Base-by-base conservation (phyloP, 345 rosid genomes). In the Combretum micranthum region DNA sequence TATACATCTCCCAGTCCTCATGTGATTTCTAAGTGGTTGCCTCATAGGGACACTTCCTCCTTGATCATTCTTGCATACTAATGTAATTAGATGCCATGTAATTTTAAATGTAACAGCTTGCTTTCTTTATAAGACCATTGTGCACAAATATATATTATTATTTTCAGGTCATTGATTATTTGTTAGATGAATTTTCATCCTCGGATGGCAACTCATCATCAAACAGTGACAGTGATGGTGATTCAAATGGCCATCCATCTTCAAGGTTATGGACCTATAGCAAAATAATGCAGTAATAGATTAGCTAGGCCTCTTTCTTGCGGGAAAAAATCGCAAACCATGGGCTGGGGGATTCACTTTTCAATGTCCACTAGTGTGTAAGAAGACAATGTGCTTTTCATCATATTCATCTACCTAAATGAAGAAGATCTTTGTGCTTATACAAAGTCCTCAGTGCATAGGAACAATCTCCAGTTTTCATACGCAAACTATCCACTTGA, bases 241-340 rank as follows among this genome's bases (percentile, higher is more conserved):
- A 86, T 50, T 64, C 79, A 1, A 84, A 75, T 26, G 81, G 69
- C 47, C 72, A 25, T 19, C 48, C 37, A 0, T 32, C 60, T 51
- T 57, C 64, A 51, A 65, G 77, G 61, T 51, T 83, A 62, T 82
- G 88, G 88, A 80, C 83, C 8, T 72, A 72, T 20, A 77, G 79
- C 2, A 80, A 47, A 66, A 57, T 20, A 61, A 55, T 56, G 53
- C 20, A 54, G 51, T 50, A 32, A 50, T 32, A 20, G 8, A 16
- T 46, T 15, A 48, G 50, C 37, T 32, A 44, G 5, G 57, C 20
- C 18, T 15, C 44, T 25, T 2, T 15, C 12, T 21, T 20, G 53
- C 2, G 22, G 49, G 12, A 26, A 48, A 42, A 25, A 25, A 11
- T 0, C 15, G 42, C 26, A n/a, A 44, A 48, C 42, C 26, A 5